Base-by-base conservation (phyloP, 768 basidiomycete species). In the Mycena indigotica region DNA sequence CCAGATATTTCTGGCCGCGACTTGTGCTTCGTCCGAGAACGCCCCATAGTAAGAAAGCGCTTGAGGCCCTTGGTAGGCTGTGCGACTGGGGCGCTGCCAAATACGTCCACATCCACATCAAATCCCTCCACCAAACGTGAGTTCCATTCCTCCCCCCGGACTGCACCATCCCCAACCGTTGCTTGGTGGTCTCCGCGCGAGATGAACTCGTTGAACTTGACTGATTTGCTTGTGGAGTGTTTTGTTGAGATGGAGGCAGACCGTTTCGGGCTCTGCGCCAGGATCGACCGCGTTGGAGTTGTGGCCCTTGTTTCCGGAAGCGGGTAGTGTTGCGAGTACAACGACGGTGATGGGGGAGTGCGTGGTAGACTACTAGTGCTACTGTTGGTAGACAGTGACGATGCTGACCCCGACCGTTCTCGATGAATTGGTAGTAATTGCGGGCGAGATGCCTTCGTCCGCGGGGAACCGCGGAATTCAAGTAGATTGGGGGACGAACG, bases 131-230 rank as follows among this genome's bases (percentile, higher is more conserved):
- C 56, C 13, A 45, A 32, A 4, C 55, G 52, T 2, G 62, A 54
- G 50, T 52, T 59, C 58, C 45, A 62, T 45, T 58, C 35, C 55
- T 54, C 57, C 39, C 60, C 58, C 54, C 56, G 59, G 54, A 60
- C 60, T 50, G 10, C 65, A 28, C 58, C 62, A 41, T 63, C 62
- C 38, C 63, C 65, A 23, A 66, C 46, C 32, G 70, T 68, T 67
- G 72, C 71, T 57, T 71, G 69, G 19, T 68, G 72, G 41, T 65
- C 60, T 40, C 65, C 71, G 65, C 86, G 41, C 8, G 41, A 21
- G 23, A 19, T 19, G n/a, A 44, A 21, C 13, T 13, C 41, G 26
- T 84, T 84, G 60, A 89, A 90, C 62, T 87, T 90, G 50, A 90
- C 88, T 29, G 84, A 87, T 52, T 84, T 84, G 62, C 69, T 73